Percentiles rank a stretch among this genome's conserved stretches.
These are phyloP conservation scores for Rhodotorula graminis DNA, from an alignment of 768 basidiomycete genomes.

Conservation along the genomic window DNA sequence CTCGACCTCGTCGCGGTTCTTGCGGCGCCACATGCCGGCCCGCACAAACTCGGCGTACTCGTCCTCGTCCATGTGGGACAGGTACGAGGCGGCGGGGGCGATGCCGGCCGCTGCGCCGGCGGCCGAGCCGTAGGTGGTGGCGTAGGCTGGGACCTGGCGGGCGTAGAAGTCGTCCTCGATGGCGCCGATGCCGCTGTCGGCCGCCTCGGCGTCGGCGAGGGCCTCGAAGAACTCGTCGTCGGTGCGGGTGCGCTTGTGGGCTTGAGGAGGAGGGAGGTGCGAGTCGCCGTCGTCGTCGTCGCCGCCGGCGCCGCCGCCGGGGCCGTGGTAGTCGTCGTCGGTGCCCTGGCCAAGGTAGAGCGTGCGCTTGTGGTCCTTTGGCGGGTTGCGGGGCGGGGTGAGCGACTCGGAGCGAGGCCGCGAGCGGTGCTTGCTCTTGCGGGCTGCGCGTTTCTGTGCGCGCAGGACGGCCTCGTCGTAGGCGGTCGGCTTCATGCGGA, in stretches of 20 bases:
- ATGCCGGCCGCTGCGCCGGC: constrained; percentile 19
- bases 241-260: constrained; percentile 19
- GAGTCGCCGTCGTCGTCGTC: constrained; percentile 25
- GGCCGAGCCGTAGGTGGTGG: constrained; percentile 25
- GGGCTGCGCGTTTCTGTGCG: constrained; percentile 4
- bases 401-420: constrained; percentile 8
- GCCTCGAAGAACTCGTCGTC: constrained; percentile 29
- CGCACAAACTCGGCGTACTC: constrained; percentile 43
- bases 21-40: constrained; percentile 39
- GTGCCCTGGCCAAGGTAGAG: too few species aligned
- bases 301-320: too few species aligned
- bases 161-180: constrained; percentile 18
- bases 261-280: constrained; percentile 17
- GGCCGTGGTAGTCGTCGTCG: constrained; percentile 8
- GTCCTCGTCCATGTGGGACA: constrained; percentile 39
- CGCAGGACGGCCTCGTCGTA: constrained; percentile 23
- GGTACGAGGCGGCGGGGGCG: neutral
- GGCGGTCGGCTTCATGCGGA: constrained; percentile 28
- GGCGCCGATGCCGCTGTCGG: constrained; percentile 20
- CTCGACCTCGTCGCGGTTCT: constrained; percentile 39
- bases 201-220: constrained; percentile 24
- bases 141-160: constrained; percentile 10
- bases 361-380: neutral
- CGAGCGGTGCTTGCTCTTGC: constrained; percentile 1
- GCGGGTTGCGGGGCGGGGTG: constrained; percentile 21